These are phyloP conservation scores for Geum urbanum DNA, from an alignment of 306 rosid species.

Conservation along the genomic window DNA sequence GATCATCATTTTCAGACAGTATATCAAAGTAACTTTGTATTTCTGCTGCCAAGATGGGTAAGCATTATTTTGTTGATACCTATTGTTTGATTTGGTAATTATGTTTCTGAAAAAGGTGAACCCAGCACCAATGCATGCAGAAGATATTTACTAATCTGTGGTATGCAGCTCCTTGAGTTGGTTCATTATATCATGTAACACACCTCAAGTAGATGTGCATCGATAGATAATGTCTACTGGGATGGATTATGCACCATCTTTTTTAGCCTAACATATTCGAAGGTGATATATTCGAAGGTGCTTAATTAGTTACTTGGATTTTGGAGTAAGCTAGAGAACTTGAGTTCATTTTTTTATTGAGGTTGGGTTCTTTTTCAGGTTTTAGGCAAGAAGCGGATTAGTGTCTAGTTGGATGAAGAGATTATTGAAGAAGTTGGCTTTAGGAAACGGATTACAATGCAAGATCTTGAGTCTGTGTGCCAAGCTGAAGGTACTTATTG, in stretches of 20 bases:
- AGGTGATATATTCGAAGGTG: too few species aligned
- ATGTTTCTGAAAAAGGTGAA: neutral
- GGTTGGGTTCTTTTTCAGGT: constrained; percentile 26
- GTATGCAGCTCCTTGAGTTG: neutral
- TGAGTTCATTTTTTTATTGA: neutral
- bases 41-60: constrained; percentile 99
- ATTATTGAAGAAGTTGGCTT: constrained; percentile 28
- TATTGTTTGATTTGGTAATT: neutral
- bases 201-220: neutral
- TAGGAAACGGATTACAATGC: constrained; percentile 62
- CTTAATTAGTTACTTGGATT: too few species aligned
- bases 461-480: constrained; percentile 58
- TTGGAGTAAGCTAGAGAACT: too few species aligned
- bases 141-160: neutral
- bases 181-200: neutral
- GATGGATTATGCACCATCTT: neutral
- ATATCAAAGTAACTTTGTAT: constrained; percentile 91
- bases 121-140: too few species aligned
- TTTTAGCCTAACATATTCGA: neutral
- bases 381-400: constrained; percentile 48
- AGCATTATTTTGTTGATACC: constrained; percentile 29
- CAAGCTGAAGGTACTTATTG: constrained; percentile 46
- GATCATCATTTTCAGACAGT: constrained; percentile 67
- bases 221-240: neutral
- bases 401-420: constrained; percentile 30